Base-by-base conservation (phyloP, 164 flowering plant genomes). In the Tetrastigma voinierianum region DNA sequence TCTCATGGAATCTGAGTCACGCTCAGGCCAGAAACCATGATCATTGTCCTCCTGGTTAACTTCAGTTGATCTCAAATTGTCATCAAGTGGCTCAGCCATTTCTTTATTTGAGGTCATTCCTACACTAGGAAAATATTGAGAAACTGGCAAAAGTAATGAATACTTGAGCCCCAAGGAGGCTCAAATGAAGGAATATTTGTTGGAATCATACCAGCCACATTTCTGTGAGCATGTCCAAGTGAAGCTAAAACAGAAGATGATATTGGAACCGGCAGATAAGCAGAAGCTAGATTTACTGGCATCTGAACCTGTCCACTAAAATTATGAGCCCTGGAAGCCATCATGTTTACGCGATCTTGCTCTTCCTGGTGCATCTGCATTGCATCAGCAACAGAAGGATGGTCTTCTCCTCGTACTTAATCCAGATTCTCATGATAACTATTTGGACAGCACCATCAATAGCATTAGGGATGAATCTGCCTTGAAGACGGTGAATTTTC, bases 301-400 rank as follows among this genome's bases (percentile, higher is more conserved):
- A 90, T 20, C 54, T 77, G 93, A 69, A 83, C 74, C 67, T 82
- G 96, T 10, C 94, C 91, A 74, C 79, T 80, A 61, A 86, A 84
- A 73, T 79, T 78, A 71, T 80, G 86, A 56, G 74, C 74, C 13
- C 79, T 21, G 21, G 90, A 74, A 72, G 90, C 86, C 85, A 87
- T 81, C 84, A 92, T 77, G 75, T 90, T 95, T 68, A 89, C 86
- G 60, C 84, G 74, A 76, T 92, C 98, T 83, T 92, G 97, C 81
- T 89, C 96, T 66, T 90, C 95, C 70, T 86, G 97, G 60, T 78
- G 88, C 87, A 83, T 82, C 62, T 78, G 83, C 32, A 72, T 80
- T 16, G 82, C 71, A 40, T 85, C 88, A 14, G 69, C 51, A 59
- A 72, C 69, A 62, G 86, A 73, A 59, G 84, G 70, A 74, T 76